Evolutionary conservation across 1,284 basidiomycete species (phyloP).

Genomic region (Leccinum griseonigrum): DNA sequence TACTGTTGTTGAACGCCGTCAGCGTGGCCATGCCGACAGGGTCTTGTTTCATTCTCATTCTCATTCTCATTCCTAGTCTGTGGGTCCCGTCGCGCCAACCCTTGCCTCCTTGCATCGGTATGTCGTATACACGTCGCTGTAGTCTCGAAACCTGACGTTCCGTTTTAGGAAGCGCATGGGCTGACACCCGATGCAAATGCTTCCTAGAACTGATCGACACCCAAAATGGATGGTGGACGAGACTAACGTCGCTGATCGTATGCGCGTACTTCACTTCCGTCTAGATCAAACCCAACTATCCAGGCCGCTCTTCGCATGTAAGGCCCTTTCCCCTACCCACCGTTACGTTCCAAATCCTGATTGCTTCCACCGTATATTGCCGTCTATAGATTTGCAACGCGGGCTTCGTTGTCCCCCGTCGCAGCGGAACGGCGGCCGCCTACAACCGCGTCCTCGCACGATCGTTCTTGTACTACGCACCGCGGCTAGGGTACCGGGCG

Average conservation of each 20-base stretch:
- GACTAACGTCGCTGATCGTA: constrained; percentile 12
- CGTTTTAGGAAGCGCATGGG: too few species aligned
- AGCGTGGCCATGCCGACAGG: neutral
- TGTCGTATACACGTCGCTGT: neutral
- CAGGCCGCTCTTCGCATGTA: constrained; percentile 90
- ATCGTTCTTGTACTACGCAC: constrained; percentile 83
- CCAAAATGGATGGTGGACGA: too few species aligned
- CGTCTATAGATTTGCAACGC: constrained; percentile 77
- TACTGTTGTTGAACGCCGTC: neutral
- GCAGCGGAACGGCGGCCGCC: constrained; percentile 58
- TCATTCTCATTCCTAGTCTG: neutral
- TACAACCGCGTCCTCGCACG: constrained; percentile 75
- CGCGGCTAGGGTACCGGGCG: constrained; percentile 76
- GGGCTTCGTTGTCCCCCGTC: constrained; percentile 82
- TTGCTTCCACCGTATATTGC: neutral
- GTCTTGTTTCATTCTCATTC: neutral
- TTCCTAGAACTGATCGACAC: too few species aligned
- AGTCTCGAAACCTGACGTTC: too few species aligned
- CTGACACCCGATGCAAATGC: too few species aligned
- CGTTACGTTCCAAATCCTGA: neutral
- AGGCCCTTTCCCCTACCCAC: constrained; percentile 27
- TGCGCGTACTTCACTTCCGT: neutral
- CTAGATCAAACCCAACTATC: constrained; percentile 88
- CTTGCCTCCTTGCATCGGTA: neutral
- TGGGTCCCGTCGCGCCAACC: neutral